Percentiles rank a stretch among this genome's conserved stretches.
Conservation (phyloP, 257 asterid genomes). For the Lantana camara region DNA sequence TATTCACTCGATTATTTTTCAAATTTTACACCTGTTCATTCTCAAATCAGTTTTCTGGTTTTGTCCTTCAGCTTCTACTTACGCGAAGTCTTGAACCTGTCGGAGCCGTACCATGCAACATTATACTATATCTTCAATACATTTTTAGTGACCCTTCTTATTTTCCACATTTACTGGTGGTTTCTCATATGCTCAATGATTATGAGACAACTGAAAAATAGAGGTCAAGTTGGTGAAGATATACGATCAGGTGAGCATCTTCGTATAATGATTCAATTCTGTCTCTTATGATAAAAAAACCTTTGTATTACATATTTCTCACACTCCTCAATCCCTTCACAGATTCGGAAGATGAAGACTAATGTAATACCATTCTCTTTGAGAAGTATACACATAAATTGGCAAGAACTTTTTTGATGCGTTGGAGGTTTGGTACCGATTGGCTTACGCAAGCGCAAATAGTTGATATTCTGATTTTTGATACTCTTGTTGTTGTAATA, state of each 20-base stretch:
- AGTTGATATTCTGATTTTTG: slow-evolving; percentile 6
- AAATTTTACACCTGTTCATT: slow-evolving; percentile 12
- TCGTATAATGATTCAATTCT: too few relatives aligned
- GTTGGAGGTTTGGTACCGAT: slow-evolving; percentile 14
- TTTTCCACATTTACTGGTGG: slow-evolving; percentile 98
- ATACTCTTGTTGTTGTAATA: slow-evolving; percentile 6
- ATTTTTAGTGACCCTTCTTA: slow-evolving; percentile 71
- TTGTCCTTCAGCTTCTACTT: slow-evolving; percentile 57
- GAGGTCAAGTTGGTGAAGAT: slow-evolving; percentile 97
- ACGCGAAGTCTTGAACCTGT: slow-evolving; percentile 47
- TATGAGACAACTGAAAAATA: slow-evolving; percentile 73
- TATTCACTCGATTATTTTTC: neutral
- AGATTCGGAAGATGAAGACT: slow-evolving; percentile 70
- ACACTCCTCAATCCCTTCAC: slow-evolving; percentile 28
- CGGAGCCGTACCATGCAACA: slow-evolving; percentile 35
- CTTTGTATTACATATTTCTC: slow-evolving; percentile 16
- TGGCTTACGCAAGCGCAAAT: slow-evolving; percentile 14
- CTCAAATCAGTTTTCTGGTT: slow-evolving; percentile 38
- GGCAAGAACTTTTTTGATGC: neutral
- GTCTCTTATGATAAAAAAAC: neutral
- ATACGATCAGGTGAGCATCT: slow-evolving; percentile 76
- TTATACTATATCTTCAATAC: slow-evolving; percentile 84
- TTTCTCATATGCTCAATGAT: slow-evolving; percentile 82
- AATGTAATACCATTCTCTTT: slow-evolving; percentile 27
- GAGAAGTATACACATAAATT: slow-evolving; percentile 1